Base-by-base conservation (phyloP, 2,329 filamentous ascomycete genomes). In the Trichoderma sp. region DNA sequence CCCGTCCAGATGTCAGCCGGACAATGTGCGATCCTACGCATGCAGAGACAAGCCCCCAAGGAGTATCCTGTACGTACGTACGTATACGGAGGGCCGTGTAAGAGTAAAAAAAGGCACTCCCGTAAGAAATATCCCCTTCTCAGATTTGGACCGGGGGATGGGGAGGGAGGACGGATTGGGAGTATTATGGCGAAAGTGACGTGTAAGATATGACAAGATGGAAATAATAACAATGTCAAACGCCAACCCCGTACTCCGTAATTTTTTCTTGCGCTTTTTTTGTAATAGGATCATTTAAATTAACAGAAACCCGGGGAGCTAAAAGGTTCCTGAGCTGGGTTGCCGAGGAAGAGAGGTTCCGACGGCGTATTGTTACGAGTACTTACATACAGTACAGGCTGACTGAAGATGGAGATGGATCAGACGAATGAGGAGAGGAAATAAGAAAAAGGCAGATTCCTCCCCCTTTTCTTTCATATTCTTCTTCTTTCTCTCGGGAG, bases 201-300 rank as follows among this genome's bases (percentile, higher is more conserved):
- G 60, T 65, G 60, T 73, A 73, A 62, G 29, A 64, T 24, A 65
- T 73, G 60, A 73, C 60, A 56, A 65, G 60, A 65, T 73, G 60
- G 60, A 14, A 53, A 41, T n/a, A 24, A 53, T 14, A n/a, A 53
- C 31, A 64, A 53, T 60, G 27, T 62, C 33, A 41, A 60, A n/a
- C 33, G 33, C 67, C 45, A 14, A 50, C 69, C 69, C 38, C 63
- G 59, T 41, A 53, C 41, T 53, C 69, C 29, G 38, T 63, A 53
- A 27, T n/a, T n/a, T n/a, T n/a, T 56, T 45, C 41, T 8, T 64
- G 16, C 29, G 27, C 53, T 14, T 41, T 56, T 33, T 16, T 9
- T 9, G 38, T 45, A 9, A 9, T 45, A 33, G 21, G 9, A 21
- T 62, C 16, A 41, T 60, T 68, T 60, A 60, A 56, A 56, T 56